Conservation (phyloP, 139 green algal species). For the Auxenochlorella protothecoides region DNA sequence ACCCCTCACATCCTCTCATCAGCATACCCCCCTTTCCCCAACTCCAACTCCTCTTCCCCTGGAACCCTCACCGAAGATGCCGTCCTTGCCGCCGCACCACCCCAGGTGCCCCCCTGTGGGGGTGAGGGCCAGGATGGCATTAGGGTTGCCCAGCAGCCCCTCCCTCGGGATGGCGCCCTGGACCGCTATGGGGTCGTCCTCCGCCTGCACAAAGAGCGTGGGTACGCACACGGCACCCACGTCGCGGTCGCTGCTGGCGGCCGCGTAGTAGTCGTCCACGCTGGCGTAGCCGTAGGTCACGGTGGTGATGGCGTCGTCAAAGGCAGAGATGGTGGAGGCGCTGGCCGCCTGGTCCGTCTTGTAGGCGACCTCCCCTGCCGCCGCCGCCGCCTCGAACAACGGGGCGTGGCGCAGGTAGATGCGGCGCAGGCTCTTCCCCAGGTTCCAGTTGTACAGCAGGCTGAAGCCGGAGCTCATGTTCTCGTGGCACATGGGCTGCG, state of each 20-base stretch:
- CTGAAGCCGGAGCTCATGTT: constrained; percentile 76
- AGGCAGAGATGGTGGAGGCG: constrained; percentile 57
- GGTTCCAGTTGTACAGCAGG: constrained; percentile 71
- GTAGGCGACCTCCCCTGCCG: constrained; percentile 8
- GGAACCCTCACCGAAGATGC: constrained; percentile 3
- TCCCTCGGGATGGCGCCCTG: constrained; percentile 59
- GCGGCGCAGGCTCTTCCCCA: constrained; percentile 40
- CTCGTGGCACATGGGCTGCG: constrained; percentile 38
- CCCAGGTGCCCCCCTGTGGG: constrained; percentile 68
- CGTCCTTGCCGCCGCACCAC: constrained; percentile 46
- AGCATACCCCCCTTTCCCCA: not conserved
- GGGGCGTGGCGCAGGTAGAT: constrained; percentile 57
- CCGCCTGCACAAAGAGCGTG: constrained; percentile 28
- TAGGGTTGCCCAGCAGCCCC: constrained; percentile 44
- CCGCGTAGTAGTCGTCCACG: constrained; percentile 82
- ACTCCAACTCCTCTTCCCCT: not conserved
- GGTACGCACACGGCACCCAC: not conserved
- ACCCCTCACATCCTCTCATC: not conserved
- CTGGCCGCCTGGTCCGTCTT: constrained; percentile 30
- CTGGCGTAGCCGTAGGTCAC: constrained; percentile 51
- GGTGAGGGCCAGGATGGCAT: constrained; percentile 56
- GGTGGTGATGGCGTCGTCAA: constrained; percentile 78
- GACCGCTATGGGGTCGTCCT: constrained; percentile 82
- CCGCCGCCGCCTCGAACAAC: constrained; percentile 40
- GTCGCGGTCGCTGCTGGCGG: constrained; percentile 7